Percentiles rank a stretch among this genome's conserved stretches.
phyloP scores from a whole-genome alignment of 2,329 filamentous ascomycete species.

The Zasmidium citrigriseum region DNA sequence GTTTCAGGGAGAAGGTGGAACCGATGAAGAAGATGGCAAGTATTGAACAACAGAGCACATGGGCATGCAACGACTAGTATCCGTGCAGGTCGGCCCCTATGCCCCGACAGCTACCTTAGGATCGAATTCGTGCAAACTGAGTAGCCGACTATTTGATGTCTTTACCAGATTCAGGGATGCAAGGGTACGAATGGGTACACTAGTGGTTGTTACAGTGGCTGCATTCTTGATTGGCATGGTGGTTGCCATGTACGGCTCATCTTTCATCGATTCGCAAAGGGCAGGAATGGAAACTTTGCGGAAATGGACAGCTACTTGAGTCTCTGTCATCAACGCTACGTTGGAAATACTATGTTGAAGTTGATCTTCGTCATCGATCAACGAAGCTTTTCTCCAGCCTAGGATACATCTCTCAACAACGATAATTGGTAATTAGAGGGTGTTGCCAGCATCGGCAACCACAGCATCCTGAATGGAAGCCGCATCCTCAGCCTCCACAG shows the following conservation, averaged over 20 bases:
- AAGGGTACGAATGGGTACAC: constrained; percentile 13
- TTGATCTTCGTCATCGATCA: no score
- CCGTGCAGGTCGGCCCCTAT: constrained; percentile 18
- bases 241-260: constrained; percentile 14
- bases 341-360: no score
- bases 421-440: no score
- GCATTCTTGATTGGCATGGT: constrained; percentile 18
- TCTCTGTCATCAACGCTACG: no score
- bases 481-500: constrained; percentile 13
- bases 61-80: not conserved
- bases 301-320: no score
- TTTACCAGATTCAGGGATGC: constrained; percentile 9
- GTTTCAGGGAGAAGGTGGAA: constrained; percentile 36
- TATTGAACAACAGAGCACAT: not conserved
- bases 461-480: no score
- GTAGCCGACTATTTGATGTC: constrained; percentile 18
- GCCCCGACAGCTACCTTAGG: constrained; percentile 22
- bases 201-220: constrained; percentile 15
- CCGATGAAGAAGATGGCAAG: constrained; percentile 47
- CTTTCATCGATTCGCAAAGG: no score
- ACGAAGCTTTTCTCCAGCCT: no score
- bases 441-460: no score
- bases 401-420: no score
- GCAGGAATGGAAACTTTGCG: no score
- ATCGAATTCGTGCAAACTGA: constrained; percentile 18